Evolutionary conservation across 805 yeast species (phyloP).

Genomic region (Yamadazyma takamatsuzukensis): DNA sequence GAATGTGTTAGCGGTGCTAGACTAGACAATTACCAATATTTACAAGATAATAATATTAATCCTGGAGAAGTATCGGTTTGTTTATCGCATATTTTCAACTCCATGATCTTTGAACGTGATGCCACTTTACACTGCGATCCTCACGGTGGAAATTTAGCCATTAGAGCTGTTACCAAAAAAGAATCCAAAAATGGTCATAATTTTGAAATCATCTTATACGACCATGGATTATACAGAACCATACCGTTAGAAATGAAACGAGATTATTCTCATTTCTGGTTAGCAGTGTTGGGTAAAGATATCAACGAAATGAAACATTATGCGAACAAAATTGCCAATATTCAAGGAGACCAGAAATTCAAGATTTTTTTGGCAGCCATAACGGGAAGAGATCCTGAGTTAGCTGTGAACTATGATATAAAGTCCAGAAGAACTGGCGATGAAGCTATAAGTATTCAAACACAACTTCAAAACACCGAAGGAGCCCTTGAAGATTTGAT

Average conservation of each 20-base stretch:
- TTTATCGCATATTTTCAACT: constrained; percentile 84
- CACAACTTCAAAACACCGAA: constrained; percentile 51
- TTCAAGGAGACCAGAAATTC: constrained; percentile 68
- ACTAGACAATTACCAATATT: constrained; percentile 67
- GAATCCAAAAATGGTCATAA: constrained; percentile 49
- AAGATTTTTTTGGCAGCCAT: constrained; percentile 88
- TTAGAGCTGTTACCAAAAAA: constrained; percentile 37
- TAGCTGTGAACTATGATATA: constrained; percentile 65
- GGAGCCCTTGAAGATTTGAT: constrained; percentile 72
- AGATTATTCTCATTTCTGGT: constrained; percentile 89
- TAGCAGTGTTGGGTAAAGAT: constrained; percentile 75
- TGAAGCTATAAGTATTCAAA: constrained; percentile 69
- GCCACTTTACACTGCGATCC: constrained; percentile 97
- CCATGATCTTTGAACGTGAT: constrained; percentile 91
- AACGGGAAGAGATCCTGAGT: constrained; percentile 86
- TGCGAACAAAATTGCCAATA: constrained; percentile 76
- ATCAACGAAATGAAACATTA: constrained; percentile 62
- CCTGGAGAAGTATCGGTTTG: constrained; percentile 80
- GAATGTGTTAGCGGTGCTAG: constrained; percentile 81
- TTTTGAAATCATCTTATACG: constrained; percentile 88
- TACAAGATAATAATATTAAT: constrained; percentile 62
- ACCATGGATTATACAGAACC: constrained; percentile 89
- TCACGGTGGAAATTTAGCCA: constrained; percentile 94
- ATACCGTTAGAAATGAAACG: constrained; percentile 75
- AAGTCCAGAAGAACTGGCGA: constrained; percentile 46